Evolutionary conservation across 202 grass and related monocot genomes (phyloP).

Genomic region (Sporobolus alterniflorus): DNA sequence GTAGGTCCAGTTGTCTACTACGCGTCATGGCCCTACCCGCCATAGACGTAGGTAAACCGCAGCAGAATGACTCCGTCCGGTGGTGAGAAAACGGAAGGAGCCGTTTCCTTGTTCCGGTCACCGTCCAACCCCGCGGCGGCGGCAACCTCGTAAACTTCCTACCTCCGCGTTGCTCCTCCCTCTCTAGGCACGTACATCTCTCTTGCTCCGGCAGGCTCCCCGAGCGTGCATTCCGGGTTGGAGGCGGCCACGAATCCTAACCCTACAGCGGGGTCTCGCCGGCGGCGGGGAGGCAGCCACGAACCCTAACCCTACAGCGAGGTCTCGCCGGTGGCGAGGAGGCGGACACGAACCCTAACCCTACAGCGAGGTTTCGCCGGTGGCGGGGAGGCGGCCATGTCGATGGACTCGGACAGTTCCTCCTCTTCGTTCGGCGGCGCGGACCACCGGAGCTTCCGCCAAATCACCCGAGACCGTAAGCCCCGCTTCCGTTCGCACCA

Average conservation of each 20-base stretch:
- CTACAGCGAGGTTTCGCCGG: not conserved
- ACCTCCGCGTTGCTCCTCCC: not conserved
- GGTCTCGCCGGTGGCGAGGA: not conserved
- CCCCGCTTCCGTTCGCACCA: not conserved
- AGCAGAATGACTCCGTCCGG: not conserved
- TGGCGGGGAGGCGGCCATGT: conserved; percentile 1
- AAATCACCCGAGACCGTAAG: conserved; percentile 45
- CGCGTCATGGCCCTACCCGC: not conserved
- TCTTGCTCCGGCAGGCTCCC: not conserved
- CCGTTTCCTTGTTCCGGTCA: not conserved
- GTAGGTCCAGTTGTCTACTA: not conserved
- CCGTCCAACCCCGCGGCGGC: not conserved
- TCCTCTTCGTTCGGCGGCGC: conserved; percentile 31
- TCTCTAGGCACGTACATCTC: not conserved
- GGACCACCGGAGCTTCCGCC: conserved; percentile 10
- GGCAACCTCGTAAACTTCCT: conserved; percentile 4
- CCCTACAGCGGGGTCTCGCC: not conserved
- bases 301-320: conserved; percentile 36
- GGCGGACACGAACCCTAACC: conserved; percentile 31
- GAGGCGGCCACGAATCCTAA: not conserved
- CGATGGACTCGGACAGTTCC: conserved; percentile 42
- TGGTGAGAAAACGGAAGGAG: not conserved
- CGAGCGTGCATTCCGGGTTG: not conserved
- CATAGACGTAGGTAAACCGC: not conserved
- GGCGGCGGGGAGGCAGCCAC: not conserved